Evolutionary conservation across 106 monocot genomes (phyloP), one percentile per base, ranked within the genome.

Genomic region (Apostasia shenzhenica): DNA sequence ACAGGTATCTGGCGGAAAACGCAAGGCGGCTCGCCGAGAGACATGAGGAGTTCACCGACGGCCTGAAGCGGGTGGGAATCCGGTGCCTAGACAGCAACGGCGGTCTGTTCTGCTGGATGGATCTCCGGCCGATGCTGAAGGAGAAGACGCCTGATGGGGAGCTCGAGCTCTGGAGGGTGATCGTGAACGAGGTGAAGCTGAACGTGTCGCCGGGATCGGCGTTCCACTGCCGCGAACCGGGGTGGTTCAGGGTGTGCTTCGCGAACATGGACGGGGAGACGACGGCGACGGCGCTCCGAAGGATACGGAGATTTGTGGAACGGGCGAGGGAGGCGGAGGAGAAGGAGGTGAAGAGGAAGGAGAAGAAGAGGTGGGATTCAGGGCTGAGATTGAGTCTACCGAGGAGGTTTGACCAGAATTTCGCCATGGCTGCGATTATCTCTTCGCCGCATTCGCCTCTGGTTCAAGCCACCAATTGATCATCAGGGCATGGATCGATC

Each of bases 61-160:
- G 85, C 2, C 63, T 90, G 2, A 54, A n/a, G 14, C 47, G 14
- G 57, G 14, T 78, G 78, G 78, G 57, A 53, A 14, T 58, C 53
- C 50, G 72, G 61, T 2, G 41, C 70, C 38, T 8, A 76, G 11
- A 50, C 45, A 69, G 79, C 65, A 91, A 86, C 58, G 86, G 84
- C 0, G 91, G 91, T 13, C 71, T 84, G 37, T 91, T 91, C 73
- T 77, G 73, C 38, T 91, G 86, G 91, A 91, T 91, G 91, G 79
- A 86, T 59, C 54, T 91, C 55, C 38, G 84, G n/a, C 42, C 38
- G 7, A 37, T 91, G 14, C 74, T 91, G 2, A 59, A 77, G 55
- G 77, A 75, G 37, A 44, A 52, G 9, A 86, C 83, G 4, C 50
- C 8, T 0, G 84, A 84, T 1, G 79, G 12, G 14, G 91, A 91